These are phyloP conservation scores for Antitrichia curtipendula DNA, from an alignment of 225 moss, liverwort and hornwort genomes.

Conservation along the genomic window DNA sequence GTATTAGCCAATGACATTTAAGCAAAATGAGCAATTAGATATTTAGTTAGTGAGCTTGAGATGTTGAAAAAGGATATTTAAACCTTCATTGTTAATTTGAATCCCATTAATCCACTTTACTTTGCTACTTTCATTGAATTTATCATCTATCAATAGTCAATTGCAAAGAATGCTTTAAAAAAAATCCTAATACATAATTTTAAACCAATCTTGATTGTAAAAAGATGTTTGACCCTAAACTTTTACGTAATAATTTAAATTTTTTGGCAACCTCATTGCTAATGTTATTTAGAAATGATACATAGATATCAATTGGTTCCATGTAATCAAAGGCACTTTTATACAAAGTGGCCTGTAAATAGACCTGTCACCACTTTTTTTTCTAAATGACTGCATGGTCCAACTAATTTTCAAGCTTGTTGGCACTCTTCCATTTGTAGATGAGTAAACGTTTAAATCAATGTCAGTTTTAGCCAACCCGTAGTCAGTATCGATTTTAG, in stretches of 20 bases:
- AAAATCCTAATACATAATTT: background rate
- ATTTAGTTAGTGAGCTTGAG: background rate
- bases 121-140: background rate
- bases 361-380: background rate
- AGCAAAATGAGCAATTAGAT: background rate
- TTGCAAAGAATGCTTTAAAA: background rate
- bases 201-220: background rate
- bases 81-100: background rate
- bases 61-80: background rate
- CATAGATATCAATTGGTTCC: background rate
- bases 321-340: background rate
- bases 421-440: background rate
- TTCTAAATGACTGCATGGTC: background rate
- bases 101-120: background rate
- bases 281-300: background rate
- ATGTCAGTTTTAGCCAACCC: fast-evolving
- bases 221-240: background rate
- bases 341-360: background rate
- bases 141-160: background rate
- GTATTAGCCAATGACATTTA: background rate
- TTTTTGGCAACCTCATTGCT: background rate
- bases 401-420: background rate
- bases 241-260: background rate
- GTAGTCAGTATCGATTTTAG: background rate
- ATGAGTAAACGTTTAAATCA: background rate